Evolutionary conservation across 2,329 filamentous ascomycete genomes (phyloP).

Genomic region (Didymella pinodella): DNA sequence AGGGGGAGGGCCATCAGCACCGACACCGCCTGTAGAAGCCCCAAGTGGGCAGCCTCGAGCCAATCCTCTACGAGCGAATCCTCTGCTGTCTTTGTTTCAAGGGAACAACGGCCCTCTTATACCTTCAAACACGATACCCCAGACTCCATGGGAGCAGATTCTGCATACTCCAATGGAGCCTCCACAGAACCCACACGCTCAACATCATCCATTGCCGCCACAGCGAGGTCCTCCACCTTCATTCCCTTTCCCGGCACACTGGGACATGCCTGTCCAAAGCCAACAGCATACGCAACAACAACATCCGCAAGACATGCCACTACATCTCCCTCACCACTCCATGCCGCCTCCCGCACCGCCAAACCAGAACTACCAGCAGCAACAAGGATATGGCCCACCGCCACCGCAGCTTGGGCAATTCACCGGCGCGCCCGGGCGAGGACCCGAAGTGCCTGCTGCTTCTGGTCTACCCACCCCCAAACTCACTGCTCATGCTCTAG

Average conservation of each 20-base stretch:
- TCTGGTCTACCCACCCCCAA: slow-evolving; percentile 66
- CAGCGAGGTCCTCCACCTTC: slow-evolving; percentile 59
- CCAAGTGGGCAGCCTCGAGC: slow-evolving; percentile 26
- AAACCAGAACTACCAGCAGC: slow-evolving; percentile 25
- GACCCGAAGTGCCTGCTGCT: slow-evolving; percentile 61
- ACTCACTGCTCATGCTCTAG: slow-evolving; percentile 64
- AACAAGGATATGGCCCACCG: slow-evolving; percentile 44
- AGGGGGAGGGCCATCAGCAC: slow-evolving; percentile 40
- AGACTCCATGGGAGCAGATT: slow-evolving; percentile 64
- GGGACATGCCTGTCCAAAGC: slow-evolving; percentile 40
- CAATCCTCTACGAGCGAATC: slow-evolving; percentile 59
- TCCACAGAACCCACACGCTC: slow-evolving; percentile 64
- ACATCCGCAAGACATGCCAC: slow-evolving; percentile 32
- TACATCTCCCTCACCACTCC: slow-evolving; percentile 30
- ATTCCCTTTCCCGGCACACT: slow-evolving; percentile 56
- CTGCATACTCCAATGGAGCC: slow-evolving; percentile 61
- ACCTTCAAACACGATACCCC: slow-evolving; percentile 30
- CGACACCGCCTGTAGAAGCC: slow-evolving; percentile 47
- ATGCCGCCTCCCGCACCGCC: slow-evolving; percentile 34
- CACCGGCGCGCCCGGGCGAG: slow-evolving; percentile 47
- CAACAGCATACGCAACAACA: slow-evolving; percentile 22
- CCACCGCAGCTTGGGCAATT: slow-evolving; percentile 39
- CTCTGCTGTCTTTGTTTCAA: slow-evolving; percentile 64
- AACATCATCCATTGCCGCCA: slow-evolving; percentile 62
- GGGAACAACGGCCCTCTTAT: slow-evolving; percentile 30